Evolutionary conservation across 495 filamentous ascomycete genomes (phyloP), one percentile per base, ranked within the genome.

Genomic region (Penicillium pancosmium): DNA sequence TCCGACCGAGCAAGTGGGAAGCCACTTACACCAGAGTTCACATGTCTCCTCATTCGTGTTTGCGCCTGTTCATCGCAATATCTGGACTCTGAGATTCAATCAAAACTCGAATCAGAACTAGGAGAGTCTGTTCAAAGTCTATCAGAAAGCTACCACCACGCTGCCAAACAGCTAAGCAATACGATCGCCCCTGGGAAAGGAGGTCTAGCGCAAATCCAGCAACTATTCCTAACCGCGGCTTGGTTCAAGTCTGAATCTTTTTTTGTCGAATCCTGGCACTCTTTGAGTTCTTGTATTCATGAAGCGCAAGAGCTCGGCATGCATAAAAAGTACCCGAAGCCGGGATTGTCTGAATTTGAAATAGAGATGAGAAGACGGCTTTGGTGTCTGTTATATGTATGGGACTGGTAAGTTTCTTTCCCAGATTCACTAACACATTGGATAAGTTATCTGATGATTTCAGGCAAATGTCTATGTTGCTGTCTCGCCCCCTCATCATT

Each of bases 201-300:
- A 21, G 77, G 79, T 0, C 51, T 83, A 38, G 60, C 69, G 21
- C 76, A 82, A 21, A 75, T 83, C 9, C 80, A 84, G 63, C 80
- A 83, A 61, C 62, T 81, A 12, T 81, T 83, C 57, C 65, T 83
- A 3, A 79, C 72, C n/a, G 74, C 73, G 5, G 73, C 72, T 43
- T 85, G 79, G 79, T 79, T 69, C 61, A 84, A 85, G 66, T 77
- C 77, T 13, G 79, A 81, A 48, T 76, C 76, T 46, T 64, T 73
- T n/a, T 83, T 82, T 63, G 73, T 78, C 5, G 80, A 83, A 46
- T 74, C 78, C 2, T 83, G 82, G 80, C 80, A 83, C 66, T 67
- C 73, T 12, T 54, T 84, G 35, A 65, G 73, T 41, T 59, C 64
- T 48, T 73, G 75, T 15, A 79, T 83, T 49, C 75, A 77, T 10